These are phyloP conservation scores for Patellaria atrata DNA, from an alignment of 495 filamentous ascomycete genomes.

Conservation along the genomic window DNA sequence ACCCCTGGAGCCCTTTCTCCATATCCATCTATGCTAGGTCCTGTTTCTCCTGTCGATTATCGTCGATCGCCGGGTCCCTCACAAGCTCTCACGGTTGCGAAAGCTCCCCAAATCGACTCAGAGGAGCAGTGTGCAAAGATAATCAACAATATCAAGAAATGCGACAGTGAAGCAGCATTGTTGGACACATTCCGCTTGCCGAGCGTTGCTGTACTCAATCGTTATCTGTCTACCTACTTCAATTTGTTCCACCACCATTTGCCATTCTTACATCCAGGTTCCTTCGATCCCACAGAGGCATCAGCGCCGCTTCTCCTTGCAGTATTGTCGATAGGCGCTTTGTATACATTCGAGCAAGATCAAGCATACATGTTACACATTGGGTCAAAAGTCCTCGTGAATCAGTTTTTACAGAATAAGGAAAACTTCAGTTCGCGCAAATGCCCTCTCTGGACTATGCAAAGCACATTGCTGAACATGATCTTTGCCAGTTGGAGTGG, in stretches of 20 bases:
- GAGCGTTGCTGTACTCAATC: constrained; percentile 59
- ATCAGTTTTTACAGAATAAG: constrained; percentile 93
- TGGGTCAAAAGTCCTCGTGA: constrained; percentile 89
- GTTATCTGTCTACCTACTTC: constrained; percentile 90
- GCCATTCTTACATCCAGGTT: constrained; percentile 88
- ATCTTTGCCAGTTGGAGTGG: constrained; percentile 99
- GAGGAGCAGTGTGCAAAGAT: constrained; percentile 74
- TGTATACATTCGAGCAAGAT: constrained; percentile 95
- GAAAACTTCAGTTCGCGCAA: constrained; percentile 98
- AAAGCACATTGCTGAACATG: constrained; percentile 92
- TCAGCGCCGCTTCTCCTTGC: constrained; percentile 76
- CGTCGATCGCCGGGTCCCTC: constrained; percentile 47
- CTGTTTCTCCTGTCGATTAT: constrained; percentile 58
- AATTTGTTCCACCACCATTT: constrained; percentile 93
- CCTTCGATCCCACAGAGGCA: constrained; percentile 65
- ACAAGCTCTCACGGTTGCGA: constrained; percentile 29
- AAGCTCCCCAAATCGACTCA: constrained; percentile 35
- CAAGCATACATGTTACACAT: constrained; percentile 95
- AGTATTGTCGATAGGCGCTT: constrained; percentile 85
- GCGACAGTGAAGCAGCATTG: constrained; percentile 67
- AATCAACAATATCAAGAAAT: constrained; percentile 67
- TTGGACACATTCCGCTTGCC: constrained; percentile 83
- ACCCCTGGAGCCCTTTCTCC: constrained; percentile 75
- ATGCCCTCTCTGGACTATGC: constrained; percentile 96
- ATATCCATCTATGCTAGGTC: constrained; percentile 56